Conservation (phyloP, 176 grass and related monocot species). For the Juncus inflexus region DNA sequence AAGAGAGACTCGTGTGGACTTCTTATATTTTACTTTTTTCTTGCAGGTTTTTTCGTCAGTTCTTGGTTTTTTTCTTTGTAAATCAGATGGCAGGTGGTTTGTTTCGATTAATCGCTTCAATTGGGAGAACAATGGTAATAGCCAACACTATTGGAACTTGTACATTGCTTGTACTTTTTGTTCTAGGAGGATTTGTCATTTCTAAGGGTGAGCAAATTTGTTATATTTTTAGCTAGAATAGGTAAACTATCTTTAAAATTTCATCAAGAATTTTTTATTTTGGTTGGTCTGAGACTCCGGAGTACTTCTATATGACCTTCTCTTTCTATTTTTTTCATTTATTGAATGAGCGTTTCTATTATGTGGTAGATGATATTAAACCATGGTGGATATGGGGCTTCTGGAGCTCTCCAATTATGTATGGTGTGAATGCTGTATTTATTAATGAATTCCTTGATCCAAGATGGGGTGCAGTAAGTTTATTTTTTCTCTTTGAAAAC, state of each 20-base stretch:
- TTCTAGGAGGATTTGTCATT: conserved; percentile 84
- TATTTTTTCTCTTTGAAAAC: conserved; percentile 20
- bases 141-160: conserved; percentile 72
- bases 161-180: conserved; percentile 57
- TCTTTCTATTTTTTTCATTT: background rate
- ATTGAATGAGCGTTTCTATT: conserved; percentile 2
- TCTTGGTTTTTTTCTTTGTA: conserved; percentile 49
- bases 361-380: conserved; percentile 62
- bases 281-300: background rate
- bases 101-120: conserved; percentile 73
- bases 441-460: conserved; percentile 82
- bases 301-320: background rate
- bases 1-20: background rate
- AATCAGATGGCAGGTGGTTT: conserved; percentile 72
- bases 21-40: conserved; percentile 8
- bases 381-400: conserved; percentile 97
- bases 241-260: conserved; percentile 9
- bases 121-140: conserved; percentile 75
- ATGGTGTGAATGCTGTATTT: conserved; percentile 76
- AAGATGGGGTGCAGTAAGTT: conserved; percentile 60
- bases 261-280: background rate
- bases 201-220: conserved; percentile 42
- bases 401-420: conserved; percentile 91
- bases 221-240: conserved; percentile 5
- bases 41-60: conserved; percentile 79